phyloP scores from a whole-genome alignment of 139 green algal species.

The Nannochloris sp. region DNA sequence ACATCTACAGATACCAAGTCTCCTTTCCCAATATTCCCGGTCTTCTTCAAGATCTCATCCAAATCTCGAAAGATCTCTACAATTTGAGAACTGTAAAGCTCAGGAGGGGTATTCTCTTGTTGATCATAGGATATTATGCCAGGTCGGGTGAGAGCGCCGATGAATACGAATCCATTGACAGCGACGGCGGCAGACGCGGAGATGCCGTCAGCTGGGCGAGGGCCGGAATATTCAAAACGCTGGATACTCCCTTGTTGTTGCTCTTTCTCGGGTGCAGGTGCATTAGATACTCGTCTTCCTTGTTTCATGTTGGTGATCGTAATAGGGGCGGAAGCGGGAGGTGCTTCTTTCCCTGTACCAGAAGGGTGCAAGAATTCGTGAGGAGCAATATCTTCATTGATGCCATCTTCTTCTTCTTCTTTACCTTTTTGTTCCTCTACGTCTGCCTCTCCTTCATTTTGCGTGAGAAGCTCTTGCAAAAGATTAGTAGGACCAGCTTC shows the following conservation, averaged over 20 bases:
- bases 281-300: neutral
- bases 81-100: neutral
- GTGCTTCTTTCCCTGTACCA: too few species aligned
- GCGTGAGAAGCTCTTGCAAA: too few species aligned
- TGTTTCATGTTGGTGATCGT: neutral
- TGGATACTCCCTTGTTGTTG: too few species aligned
- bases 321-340: neutral
- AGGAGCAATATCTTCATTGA: too few species aligned
- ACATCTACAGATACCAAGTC: constrained; percentile 2
- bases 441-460: too few species aligned
- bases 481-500: too few species aligned
- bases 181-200: neutral
- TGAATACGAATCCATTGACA: neutral
- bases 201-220: neutral
- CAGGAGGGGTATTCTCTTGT: neutral
- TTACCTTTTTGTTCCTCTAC: too few species aligned
- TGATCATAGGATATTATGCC: neutral
- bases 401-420: too few species aligned
- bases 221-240: neutral
- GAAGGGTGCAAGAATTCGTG: too few species aligned
- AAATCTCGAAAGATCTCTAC: constrained; percentile 4
- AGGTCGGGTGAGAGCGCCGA: neutral
- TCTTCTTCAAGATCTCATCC: neutral
- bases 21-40: neutral
- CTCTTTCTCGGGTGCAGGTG: too few species aligned